Base-by-base conservation (phyloP, 2,329 filamentous ascomycete species). In the Herpotrichia juniperi region DNA sequence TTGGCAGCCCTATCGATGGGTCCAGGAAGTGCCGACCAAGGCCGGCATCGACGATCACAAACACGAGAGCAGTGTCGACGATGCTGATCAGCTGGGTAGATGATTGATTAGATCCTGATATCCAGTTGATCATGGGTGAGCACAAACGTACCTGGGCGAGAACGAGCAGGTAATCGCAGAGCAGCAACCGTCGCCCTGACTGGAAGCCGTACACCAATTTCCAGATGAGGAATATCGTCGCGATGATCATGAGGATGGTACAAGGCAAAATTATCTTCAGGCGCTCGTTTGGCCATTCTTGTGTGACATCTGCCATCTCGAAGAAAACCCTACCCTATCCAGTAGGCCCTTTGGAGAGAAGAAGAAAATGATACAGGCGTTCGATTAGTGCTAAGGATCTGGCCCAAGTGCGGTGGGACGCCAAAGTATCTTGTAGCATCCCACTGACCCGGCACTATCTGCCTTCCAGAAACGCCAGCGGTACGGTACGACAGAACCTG, bases 81-180 rank as follows among this genome's bases (percentile, higher is more conserved):
- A 25, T 26, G 40, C 31, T 34, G 16, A 37, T 42, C 28, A 24
- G 16, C 26, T 28, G 31, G 10, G 10, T n/a, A 10, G 2, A 3
- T 25, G n/a, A 30, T 58, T 51, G 5, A 56, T 40, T 7, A 61
- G 53, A 55, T 12, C 19, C 54, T 54, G 40, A 42, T 17, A 6
- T 22, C 12, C 7, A 12, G 7, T 12, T 28, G 26, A 28, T 28
- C 7, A 12, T 28, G 39, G 21, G 42, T 35, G 10, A 66, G 63
- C 48, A 55, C 53, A 28, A 28, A 51, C 48, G 7, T 57, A 66
- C 63, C 21, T 55, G 51, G 26, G 64, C 57, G 14, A 64, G 26
- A 11, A 63, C 55, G 32, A 67, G 37, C 10, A 66, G 48, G 35
- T 59, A 62, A 42, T 68, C 64, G 34, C 63, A 63, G 16, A 66